Evolutionary conservation across 495 filamentous ascomycete species (phyloP).

Genomic region (Penicillium fimorum): DNA sequence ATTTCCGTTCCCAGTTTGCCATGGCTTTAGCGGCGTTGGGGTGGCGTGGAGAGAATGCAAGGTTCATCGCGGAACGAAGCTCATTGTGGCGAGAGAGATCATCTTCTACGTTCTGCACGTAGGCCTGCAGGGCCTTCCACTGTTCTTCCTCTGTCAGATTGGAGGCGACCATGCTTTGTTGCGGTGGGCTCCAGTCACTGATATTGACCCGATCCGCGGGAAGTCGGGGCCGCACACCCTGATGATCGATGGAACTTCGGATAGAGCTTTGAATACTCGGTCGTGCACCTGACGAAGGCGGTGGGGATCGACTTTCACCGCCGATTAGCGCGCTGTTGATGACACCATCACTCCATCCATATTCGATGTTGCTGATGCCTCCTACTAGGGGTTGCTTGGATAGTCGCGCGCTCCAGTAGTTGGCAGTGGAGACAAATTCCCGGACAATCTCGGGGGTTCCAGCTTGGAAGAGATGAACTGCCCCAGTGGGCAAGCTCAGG

Average conservation of each 20-base stretch:
- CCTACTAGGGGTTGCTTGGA: constrained; percentile 91
- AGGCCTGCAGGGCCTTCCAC: constrained; percentile 66
- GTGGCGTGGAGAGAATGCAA: constrained; percentile 86
- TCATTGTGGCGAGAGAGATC: constrained; percentile 87
- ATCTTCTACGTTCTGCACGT: constrained; percentile 82
- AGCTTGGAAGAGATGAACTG: constrained; percentile 95
- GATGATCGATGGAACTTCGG: constrained; percentile 67
- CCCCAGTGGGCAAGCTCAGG: constrained; percentile 85
- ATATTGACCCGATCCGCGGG: constrained; percentile 86
- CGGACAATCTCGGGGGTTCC: constrained; percentile 92
- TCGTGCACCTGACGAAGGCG: constrained; percentile 44
- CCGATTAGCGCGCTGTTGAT: constrained; percentile 70
- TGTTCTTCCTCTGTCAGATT: constrained; percentile 77
- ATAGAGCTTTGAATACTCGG: constrained; percentile 71
- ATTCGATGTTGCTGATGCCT: constrained; percentile 94
- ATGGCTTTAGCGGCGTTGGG: constrained; percentile 78
- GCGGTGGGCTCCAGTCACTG: constrained; percentile 90
- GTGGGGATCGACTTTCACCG: constrained; percentile 45
- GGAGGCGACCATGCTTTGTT: constrained; percentile 82
- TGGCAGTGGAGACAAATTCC: constrained; percentile 91
- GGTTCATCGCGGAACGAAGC: constrained; percentile 75
- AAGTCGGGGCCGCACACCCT: constrained; percentile 61
- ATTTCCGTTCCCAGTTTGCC: constrained; percentile 96
- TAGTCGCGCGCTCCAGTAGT: constrained; percentile 95
- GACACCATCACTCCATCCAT: constrained; percentile 91